Base-by-base conservation (phyloP, 1,284 basidiomycete genomes). In the Hemileia vastatrix region DNA sequence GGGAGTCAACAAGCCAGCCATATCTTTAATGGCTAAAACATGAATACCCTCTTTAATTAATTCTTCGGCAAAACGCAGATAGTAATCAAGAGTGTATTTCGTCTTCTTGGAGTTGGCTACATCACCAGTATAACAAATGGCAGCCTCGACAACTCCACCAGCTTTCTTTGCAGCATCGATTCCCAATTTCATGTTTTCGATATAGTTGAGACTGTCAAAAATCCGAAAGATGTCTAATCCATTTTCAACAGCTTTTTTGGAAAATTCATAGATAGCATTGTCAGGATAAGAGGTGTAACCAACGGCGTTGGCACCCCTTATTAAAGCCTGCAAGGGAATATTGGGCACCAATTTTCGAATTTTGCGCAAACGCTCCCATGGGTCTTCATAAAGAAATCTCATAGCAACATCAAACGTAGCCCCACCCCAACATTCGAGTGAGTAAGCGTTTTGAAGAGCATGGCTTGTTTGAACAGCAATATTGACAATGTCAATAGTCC, bases 121-220 rank as follows among this genome's bases (percentile, higher is more conserved):
- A 77, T 99, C 95, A 69, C 95, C 95, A 69, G 90, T 94, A 82
- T 99, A 99, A 81, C 95, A 99, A 72, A 99, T 92, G 67, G 92
- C 93, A 52, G 90, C 95, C 77, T 97, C 92, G 65, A 87, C 86
- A 57, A 99, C 95, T 83, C 95, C 95, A 64, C 95, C 95, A 44
- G 95, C 95, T 78, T 95, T 96, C 85, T 98, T 98, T 68, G 95
- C 95, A 40, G 95, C 95, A 76, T 98, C 94, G 70, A 98, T 98
- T 77, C 92, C 92, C 68, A 96, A 84, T 77, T 83, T 86, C 87
- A 96, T 87, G 86, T 95, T 79, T 84, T 91, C 92, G 67, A 96
- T 86, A 78, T 96, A 96, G 81, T 97, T 97, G 78, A 99, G 80
- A 52, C 95, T 98, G 79, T 99, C 95, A 72, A 99, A 99, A 63